Evolutionary conservation across 768 basidiomycete genomes (phyloP), one percentile per base, ranked within the genome.

Genomic region (Exidia glandulosa): DNA sequence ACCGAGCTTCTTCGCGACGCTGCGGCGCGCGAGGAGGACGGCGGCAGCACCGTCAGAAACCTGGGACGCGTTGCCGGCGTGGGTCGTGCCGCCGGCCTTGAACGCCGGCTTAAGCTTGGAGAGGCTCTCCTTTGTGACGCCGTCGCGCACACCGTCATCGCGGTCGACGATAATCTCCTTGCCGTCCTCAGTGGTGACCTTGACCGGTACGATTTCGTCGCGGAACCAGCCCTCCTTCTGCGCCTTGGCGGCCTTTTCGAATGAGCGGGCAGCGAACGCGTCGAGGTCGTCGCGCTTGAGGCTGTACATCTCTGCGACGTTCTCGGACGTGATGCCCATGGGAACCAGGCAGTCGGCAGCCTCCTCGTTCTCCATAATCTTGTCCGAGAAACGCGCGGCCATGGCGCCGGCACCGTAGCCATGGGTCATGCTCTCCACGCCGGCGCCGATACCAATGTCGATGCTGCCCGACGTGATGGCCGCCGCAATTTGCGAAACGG

Each of bases 311-410:
- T 77, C 70, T 13, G 92, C 89, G 63, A 94, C 90, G 70, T 93
- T 93, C 76, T 94, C 92, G n/a, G 88, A 91, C 23, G 94, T 94
- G 75, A 94, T 85, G 34, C 93, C 94, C 90, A 92, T 92, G 48
- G 90, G 90, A 60, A 90, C 76, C 30, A 88, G 77, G 69, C 90
- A 93, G 74, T 94, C 91, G 60, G 81, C 81, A 2, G 91, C 82
- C 64, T 88, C 85, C 65, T 82, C 74, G 72, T 79, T 83, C 33
- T 76, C 65, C 62, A 88, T 78, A 52, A 94, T 76, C 54, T 79
- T 77, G 27, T 88, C 83, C 2, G 87, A 85, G 72, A 78, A 84
- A 57, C 72, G 76, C 57, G 82, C 76, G 9, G 84, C 79, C 56
- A 80, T 72, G 6, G 83, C 77, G 58, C 75, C 72, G 31, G 81